Conservation (phyloP, 805 yeast species). For the Lipomyces sp. region DNA sequence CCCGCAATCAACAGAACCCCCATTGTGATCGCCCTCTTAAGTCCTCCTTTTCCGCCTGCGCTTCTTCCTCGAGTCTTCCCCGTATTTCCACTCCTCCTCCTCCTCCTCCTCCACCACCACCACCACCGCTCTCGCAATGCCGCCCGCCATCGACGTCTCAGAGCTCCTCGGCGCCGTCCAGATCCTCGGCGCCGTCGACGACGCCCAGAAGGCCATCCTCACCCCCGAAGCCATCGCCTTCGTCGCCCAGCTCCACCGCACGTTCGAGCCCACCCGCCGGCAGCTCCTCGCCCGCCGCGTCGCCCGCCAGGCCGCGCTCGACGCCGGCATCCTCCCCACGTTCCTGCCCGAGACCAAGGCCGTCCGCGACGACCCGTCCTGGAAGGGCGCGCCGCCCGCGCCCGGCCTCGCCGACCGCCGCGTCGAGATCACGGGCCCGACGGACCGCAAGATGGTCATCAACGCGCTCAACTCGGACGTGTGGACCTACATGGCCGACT, state of each 20-base stretch:
- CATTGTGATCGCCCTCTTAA: too few species aligned
- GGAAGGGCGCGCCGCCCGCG: constrained; percentile 70
- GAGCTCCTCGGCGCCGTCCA: constrained; percentile 17
- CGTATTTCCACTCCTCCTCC: too few species aligned
- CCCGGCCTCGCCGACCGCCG: constrained; percentile 68
- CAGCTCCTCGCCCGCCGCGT: constrained; percentile 55
- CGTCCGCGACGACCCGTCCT: constrained; percentile 61
- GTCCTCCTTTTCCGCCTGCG: too few species aligned
- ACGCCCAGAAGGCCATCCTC: constrained; percentile 51
- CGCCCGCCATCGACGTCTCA: constrained; percentile 12
- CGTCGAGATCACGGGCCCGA: constrained; percentile 74
- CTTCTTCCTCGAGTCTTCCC: too few species aligned
- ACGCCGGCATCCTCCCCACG: constrained; percentile 62
- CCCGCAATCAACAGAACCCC: too few species aligned
- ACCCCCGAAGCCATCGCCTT: constrained; percentile 62
- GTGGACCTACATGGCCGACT: constrained; percentile 73
- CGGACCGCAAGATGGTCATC: constrained; percentile 72
- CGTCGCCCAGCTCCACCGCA: constrained; percentile 63
- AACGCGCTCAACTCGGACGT: constrained; percentile 67
- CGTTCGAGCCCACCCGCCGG: constrained; percentile 55
- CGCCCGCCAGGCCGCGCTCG: constrained; percentile 54
- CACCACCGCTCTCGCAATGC: not conserved
- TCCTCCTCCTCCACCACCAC: not conserved
- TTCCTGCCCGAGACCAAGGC: constrained; percentile 62
- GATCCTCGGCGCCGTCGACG: constrained; percentile 52